Percentiles rank a stretch among this genome's conserved stretches.
Conservation (phyloP, 257 asterid species). For the Rehmannia glutinosa region DNA sequence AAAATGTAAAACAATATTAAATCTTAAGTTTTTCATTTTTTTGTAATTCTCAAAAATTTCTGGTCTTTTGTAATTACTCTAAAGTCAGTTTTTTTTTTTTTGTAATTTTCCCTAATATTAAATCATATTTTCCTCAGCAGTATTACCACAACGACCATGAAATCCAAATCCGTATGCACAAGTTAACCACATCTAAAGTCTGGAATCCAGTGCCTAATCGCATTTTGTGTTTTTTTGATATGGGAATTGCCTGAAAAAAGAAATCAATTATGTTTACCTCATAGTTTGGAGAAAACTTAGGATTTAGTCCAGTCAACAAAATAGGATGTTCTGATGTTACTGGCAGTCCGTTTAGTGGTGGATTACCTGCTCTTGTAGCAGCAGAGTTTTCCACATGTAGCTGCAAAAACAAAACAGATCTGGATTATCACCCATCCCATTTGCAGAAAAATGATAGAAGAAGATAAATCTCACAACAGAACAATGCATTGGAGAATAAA, state of each 20-base stretch:
- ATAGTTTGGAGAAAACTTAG: conserved; percentile 4
- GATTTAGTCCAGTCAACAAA: neutral
- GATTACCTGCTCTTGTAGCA: neutral
- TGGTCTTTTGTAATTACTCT: too few species aligned
- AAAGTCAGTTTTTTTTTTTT: too few species aligned
- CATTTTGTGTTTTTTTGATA: neutral
- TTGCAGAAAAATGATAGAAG: neutral
- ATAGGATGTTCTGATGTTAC: conserved; percentile 19
- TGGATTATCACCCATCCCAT: neutral
- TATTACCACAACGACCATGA: neutral
- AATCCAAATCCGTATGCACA: neutral
- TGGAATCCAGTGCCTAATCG: too few species aligned
- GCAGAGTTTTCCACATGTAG: conserved; percentile 8
- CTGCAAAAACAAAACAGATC: neutral
- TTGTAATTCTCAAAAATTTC: too few species aligned
- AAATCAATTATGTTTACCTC: conserved; percentile 10
- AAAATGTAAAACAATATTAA: too few species aligned
- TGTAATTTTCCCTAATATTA: too few species aligned
- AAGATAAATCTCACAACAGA: neutral
- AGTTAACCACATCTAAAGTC: too few species aligned
- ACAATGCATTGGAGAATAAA: neutral
- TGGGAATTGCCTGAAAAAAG: neutral
- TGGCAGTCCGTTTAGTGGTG: conserved; percentile 19
- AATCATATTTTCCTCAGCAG: neutral
- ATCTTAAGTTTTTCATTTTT: too few species aligned